Evolutionary conservation across 2,329 filamentous ascomycete species (phyloP).

Genomic region (Botrytis squamosa): DNA sequence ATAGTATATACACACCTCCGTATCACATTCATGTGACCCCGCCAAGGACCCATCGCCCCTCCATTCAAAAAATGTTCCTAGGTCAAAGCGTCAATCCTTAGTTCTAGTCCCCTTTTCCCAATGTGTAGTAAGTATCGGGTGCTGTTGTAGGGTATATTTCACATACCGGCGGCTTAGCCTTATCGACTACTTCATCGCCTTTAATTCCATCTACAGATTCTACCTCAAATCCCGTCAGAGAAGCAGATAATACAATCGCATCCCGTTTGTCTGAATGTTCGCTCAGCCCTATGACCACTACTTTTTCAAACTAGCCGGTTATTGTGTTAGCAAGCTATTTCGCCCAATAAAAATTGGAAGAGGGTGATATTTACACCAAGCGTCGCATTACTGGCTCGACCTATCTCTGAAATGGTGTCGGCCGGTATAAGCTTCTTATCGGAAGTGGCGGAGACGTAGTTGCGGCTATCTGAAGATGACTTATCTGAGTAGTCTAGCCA

Average conservation of each 20-base stretch:
- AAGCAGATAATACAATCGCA: slow-evolving; percentile 45
- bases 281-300: slow-evolving; percentile 48
- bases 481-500: slow-evolving; percentile 17
- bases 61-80: slow-evolving; percentile 15
- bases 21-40: slow-evolving; percentile 43
- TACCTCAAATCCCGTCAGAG: slow-evolving; percentile 45
- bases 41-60: slow-evolving; percentile 43
- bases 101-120: neutral
- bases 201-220: slow-evolving; percentile 47
- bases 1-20: slow-evolving; percentile 28
- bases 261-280: slow-evolving; percentile 50
- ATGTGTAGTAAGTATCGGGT: neutral
- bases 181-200: slow-evolving; percentile 43
- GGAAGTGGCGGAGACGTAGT: neutral
- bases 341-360: neutral
- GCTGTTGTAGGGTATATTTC: neutral
- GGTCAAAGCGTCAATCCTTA: neutral
- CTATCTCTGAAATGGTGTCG: slow-evolving; percentile 11
- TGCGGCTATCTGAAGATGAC: neutral
- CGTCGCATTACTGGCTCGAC: neutral
- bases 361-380: neutral
- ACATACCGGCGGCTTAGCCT: slow-evolving; percentile 42
- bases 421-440: neutral
- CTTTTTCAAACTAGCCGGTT: slow-evolving; percentile 42
- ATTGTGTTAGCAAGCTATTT: neutral